Conservation (phyloP, 2,329 filamentous ascomycete species). For the Exserohilum turcica region DNA sequence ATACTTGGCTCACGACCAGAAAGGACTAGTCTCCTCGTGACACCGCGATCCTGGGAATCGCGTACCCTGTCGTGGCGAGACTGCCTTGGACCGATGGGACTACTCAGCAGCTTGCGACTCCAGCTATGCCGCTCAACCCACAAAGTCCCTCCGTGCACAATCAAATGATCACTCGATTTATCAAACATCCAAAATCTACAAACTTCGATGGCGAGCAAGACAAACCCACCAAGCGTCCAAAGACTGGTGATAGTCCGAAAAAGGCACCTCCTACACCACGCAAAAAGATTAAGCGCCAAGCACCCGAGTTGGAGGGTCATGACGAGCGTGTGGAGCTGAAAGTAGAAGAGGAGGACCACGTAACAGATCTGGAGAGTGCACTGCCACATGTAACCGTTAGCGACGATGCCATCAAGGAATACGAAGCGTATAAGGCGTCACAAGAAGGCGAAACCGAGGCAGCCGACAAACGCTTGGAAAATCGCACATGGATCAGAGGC, state of each 20-base stretch:
- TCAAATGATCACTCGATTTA: conserved; percentile 53
- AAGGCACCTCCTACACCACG: conserved; percentile 29
- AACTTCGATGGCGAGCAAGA: conserved; percentile 50
- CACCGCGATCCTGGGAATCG: conserved; percentile 18
- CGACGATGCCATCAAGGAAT: conserved; percentile 76
- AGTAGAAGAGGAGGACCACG: conserved; percentile 40
- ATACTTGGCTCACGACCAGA: not conserved
- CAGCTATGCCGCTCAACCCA: conserved; percentile 46
- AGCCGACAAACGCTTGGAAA: conserved; percentile 58
- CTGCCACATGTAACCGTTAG: conserved; percentile 69
- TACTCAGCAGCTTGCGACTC: conserved; percentile 7
- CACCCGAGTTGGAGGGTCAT: conserved; percentile 49
- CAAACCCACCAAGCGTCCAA: conserved; percentile 52
- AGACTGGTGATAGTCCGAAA: conserved; percentile 30
- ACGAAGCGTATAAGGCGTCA: conserved; percentile 71
- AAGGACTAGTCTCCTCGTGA: conserved; percentile 19
- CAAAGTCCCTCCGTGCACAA: conserved; percentile 54
- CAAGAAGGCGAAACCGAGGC: conserved; percentile 49
- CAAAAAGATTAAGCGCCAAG: conserved; percentile 35
- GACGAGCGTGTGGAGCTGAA: conserved; percentile 42
- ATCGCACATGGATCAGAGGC: conserved; percentile 71
- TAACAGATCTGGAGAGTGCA: conserved; percentile 73
- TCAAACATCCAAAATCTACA: conserved; percentile 53
- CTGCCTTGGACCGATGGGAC: conserved; percentile 4
- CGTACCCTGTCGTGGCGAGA: conserved; percentile 13